Percentiles rank a stretch among this genome's conserved stretches.
These are phyloP conservation scores for Alisma plantagoaquatica DNA, from an alignment of 106 monocot species.

Conservation along the genomic window DNA sequence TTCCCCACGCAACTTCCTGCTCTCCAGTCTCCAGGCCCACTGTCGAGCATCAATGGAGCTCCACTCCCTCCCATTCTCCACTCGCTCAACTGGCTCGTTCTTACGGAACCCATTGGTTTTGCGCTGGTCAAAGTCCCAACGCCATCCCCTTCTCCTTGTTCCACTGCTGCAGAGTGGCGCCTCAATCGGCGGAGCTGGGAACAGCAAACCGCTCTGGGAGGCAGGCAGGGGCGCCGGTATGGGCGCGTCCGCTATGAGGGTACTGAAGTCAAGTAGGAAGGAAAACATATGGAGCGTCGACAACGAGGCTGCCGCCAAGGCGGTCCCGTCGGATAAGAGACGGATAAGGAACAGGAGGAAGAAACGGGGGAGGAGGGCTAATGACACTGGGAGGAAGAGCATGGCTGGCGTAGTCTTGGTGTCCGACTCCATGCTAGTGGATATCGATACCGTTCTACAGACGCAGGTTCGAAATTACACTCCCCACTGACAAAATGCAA, in stretches of 20 bases:
- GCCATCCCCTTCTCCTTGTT: not conserved
- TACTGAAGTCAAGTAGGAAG: constrained; percentile 33
- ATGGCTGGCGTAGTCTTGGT: constrained; percentile 34
- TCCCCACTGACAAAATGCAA: too few relatives aligned
- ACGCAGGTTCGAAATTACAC: constrained; percentile 55
- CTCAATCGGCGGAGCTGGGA: too few relatives aligned
- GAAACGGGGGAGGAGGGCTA: not conserved
- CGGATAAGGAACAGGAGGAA: not conserved
- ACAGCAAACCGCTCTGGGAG: too few relatives aligned
- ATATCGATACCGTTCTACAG: constrained; percentile 76
- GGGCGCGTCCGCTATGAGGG: not conserved
- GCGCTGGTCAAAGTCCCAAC: too few relatives aligned
- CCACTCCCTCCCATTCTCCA: too few relatives aligned
- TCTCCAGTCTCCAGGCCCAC: too few relatives aligned
- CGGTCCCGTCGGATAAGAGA: constrained; percentile 6
- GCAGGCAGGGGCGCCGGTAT: not conserved
- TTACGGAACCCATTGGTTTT: too few relatives aligned
- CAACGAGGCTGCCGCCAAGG: constrained; percentile 42
- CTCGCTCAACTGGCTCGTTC: too few relatives aligned
- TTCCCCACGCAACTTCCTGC: too few relatives aligned
- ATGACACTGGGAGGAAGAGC: constrained; percentile 1
- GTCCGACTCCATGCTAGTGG: constrained; percentile 63
- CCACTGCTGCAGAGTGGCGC: too few relatives aligned
- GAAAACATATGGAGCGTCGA: constrained; percentile 89
- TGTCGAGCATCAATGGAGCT: too few relatives aligned